These are phyloP conservation scores for Ascomycota sp. DNA, from an alignment of 2,329 filamentous ascomycete genomes.

Conservation along the genomic window DNA sequence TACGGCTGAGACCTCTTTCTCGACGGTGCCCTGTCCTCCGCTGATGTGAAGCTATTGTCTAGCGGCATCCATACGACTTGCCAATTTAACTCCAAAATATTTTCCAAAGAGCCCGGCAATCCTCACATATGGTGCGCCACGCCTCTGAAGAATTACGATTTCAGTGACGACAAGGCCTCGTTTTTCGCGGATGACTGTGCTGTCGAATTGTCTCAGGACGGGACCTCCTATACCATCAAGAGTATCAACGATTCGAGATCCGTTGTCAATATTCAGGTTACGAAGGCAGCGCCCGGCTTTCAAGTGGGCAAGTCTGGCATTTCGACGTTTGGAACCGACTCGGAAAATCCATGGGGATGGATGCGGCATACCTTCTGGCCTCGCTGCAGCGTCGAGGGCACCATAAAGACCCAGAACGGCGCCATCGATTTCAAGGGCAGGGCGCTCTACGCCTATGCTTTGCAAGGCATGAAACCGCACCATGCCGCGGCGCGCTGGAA, in stretches of 20 bases:
- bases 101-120: slow-evolving; percentile 52
- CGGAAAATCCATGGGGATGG: slow-evolving; percentile 67
- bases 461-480: slow-evolving; percentile 98
- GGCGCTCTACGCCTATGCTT: slow-evolving; percentile 61
- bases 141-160: slow-evolving; percentile 56
- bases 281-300: slow-evolving; percentile 58
- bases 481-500: slow-evolving; percentile 87
- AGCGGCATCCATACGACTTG: slow-evolving; percentile 78
- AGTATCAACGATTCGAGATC: slow-evolving; percentile 63
- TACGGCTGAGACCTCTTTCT: slow-evolving; percentile 23
- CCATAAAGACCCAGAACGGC: slow-evolving; percentile 63
- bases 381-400: slow-evolving; percentile 61
- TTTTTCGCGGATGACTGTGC: slow-evolving; percentile 80
- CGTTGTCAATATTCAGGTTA: slow-evolving; percentile 73
- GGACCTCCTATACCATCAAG: slow-evolving; percentile 70
- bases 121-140: slow-evolving; percentile 71
- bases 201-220: slow-evolving; percentile 69
- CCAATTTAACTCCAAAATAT: slow-evolving; percentile 91
- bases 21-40: not conserved
- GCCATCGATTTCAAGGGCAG: slow-evolving; percentile 64
- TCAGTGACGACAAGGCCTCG: slow-evolving; percentile 62
- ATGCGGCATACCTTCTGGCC: slow-evolving; percentile 96
- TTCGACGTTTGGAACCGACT: slow-evolving; percentile 71
- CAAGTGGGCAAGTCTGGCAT: slow-evolving; percentile 69
- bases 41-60: slow-evolving; percentile 3